Evolutionary conservation across 108 stramenopile species (phyloP).

Genomic region (Licmophora abbreviata): DNA sequence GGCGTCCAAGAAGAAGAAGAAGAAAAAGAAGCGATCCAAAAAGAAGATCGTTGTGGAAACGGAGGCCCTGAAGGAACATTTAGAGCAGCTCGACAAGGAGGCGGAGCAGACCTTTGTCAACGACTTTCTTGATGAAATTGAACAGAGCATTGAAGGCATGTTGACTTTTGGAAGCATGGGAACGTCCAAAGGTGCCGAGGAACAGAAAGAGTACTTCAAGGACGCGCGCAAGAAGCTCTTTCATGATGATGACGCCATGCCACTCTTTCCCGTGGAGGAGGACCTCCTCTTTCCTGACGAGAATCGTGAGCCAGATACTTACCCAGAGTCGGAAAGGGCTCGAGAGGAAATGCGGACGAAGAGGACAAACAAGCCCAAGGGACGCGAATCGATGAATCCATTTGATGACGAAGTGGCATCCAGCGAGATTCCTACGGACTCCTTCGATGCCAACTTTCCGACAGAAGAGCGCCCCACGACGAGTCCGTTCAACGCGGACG

Average conservation of each 20-base stretch:
- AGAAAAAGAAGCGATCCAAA: constrained; percentile 8
- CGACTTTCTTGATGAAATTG: constrained; percentile 27
- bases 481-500: too few relatives aligned
- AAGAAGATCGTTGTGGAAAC: constrained; percentile 12
- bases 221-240: not conserved
- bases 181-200: not conserved
- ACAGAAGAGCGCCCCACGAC: too few relatives aligned
- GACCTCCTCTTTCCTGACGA: not conserved
- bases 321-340: not conserved
- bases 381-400: too few relatives aligned
- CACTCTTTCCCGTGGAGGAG: not conserved
- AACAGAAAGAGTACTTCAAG: not conserved
- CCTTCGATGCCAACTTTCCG: too few relatives aligned
- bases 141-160: constrained; percentile 25
- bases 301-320: not conserved
- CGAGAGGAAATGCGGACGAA: not conserved
- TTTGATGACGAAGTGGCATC: too few relatives aligned
- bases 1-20: constrained; percentile 1
- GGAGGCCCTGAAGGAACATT: constrained; percentile 19
- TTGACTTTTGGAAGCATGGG: constrained; percentile 3
- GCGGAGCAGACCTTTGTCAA: constrained; percentile 17
- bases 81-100: constrained; percentile 19
- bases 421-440: too few relatives aligned
- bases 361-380: too few relatives aligned
- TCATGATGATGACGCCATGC: not conserved